Conservation (phyloP, 2,329 filamentous ascomycete genomes). For the Colletotrichum graminicola region DNA sequence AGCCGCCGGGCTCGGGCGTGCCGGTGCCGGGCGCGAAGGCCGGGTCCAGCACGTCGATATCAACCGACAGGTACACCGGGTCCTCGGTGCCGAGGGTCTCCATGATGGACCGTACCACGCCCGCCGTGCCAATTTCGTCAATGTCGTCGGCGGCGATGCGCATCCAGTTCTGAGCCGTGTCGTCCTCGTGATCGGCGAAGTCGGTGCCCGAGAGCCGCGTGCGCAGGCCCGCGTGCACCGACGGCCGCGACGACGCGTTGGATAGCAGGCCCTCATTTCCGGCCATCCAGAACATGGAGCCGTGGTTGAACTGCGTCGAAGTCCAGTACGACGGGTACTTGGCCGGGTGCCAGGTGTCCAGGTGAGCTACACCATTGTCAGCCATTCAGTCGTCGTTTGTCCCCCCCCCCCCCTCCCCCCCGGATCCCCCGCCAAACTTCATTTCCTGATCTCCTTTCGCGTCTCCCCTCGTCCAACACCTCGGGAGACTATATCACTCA, state of each 20-base stretch:
- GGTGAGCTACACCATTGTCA: constrained; percentile 62
- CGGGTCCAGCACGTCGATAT: constrained; percentile 55
- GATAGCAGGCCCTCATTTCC: constrained; percentile 82
- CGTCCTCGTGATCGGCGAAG: constrained; percentile 77
- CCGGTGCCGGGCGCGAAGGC: constrained; percentile 77
- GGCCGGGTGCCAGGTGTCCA: constrained; percentile 87
- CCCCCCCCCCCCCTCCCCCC: not conserved
- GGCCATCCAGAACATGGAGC: constrained; percentile 92
- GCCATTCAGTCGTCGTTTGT: not conserved
- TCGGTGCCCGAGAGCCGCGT: constrained; percentile 78
- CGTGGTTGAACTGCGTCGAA: constrained; percentile 83
- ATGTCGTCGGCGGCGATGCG: constrained; percentile 89
- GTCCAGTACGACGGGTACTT: constrained; percentile 84
- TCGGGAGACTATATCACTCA: constrained; percentile 17
- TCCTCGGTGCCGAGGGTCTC: constrained; percentile 77
- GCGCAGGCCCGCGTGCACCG: constrained; percentile 85
- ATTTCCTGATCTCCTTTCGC: not conserved
- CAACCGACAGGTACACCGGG: constrained; percentile 81
- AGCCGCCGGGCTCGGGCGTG: constrained; percentile 90
- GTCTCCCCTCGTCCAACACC: not conserved
- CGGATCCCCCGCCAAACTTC: not conserved
- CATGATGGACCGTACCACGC: constrained; percentile 79
- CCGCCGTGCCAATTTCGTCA: constrained; percentile 81
- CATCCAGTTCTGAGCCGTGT: constrained; percentile 81
- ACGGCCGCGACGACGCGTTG: constrained; percentile 76